Conservation (phyloP, 2,329 filamentous ascomycete genomes). For the Aureobasidium sp. region DNA sequence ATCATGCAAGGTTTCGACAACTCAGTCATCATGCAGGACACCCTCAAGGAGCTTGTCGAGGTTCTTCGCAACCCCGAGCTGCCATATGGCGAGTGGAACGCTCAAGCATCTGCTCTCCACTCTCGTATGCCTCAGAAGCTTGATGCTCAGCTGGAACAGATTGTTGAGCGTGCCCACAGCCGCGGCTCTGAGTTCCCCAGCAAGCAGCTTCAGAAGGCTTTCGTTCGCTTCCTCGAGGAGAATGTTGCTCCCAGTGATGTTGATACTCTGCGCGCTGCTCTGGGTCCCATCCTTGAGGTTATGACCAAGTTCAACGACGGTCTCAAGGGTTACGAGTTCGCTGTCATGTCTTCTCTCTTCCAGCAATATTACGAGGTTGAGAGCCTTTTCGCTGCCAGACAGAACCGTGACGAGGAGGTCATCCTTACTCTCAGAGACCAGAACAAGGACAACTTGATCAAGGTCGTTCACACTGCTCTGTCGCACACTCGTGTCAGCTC, state of each 20-base stretch:
- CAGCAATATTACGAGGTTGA: conserved; percentile 77
- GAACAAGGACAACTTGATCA: conserved; percentile 83
- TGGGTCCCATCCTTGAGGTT: conserved; percentile 69
- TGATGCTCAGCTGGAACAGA: conserved; percentile 69
- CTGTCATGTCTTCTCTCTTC: conserved; percentile 70
- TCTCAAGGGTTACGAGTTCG: conserved; percentile 82
- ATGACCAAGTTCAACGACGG: conserved; percentile 77
- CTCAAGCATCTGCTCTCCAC: conserved; percentile 93
- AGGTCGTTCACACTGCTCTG: conserved; percentile 80
- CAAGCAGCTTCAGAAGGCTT: conserved; percentile 74
- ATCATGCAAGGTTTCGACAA: conserved; percentile 95
- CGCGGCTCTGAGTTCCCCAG: conserved; percentile 84
- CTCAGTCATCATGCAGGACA: conserved; percentile 86
- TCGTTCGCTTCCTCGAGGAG: conserved; percentile 83
- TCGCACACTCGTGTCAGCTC: conserved; percentile 87
- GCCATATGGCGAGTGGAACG: conserved; percentile 93
- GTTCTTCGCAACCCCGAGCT: conserved; percentile 84
- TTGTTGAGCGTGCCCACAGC: conserved; percentile 73
- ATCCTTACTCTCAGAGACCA: conserved; percentile 90
- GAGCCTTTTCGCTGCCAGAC: conserved; percentile 76
- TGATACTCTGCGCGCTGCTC: conserved; percentile 60
- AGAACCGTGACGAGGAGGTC: conserved; percentile 84
- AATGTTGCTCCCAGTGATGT: conserved; percentile 66
- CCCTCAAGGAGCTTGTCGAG: conserved; percentile 79
- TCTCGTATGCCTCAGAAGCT: conserved; percentile 95